phyloP scores from a whole-genome alignment of 2,329 filamentous ascomycete genomes.

The Penicillium oxalicum region DNA sequence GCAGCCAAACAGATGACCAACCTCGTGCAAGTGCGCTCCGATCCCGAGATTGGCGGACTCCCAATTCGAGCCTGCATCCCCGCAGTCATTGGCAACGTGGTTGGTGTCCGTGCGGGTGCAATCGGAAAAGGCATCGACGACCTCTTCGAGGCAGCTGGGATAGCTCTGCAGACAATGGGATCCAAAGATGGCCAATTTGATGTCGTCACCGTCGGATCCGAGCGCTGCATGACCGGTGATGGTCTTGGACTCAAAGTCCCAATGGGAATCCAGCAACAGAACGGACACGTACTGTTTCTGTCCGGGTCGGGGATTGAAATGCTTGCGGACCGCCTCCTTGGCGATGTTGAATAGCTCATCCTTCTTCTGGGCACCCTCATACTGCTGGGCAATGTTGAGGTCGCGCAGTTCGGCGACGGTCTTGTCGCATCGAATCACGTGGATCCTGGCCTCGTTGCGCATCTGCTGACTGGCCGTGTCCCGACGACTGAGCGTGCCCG shows the following conservation, averaged over 20 bases:
- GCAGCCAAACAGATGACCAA: conserved; percentile 83
- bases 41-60: conserved; percentile 93
- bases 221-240: conserved; percentile 78
- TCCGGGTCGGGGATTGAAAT: conserved; percentile 68
- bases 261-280: conserved; percentile 79
- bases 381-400: conserved; percentile 71
- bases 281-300: conserved; percentile 87
- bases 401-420: conserved; percentile 79
- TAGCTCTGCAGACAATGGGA: conserved; percentile 91
- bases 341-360: conserved; percentile 73
- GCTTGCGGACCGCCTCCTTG: conserved; percentile 65
- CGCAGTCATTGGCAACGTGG: conserved; percentile 76
- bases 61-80: conserved; percentile 85
- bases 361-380: conserved; percentile 61
- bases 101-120: conserved; percentile 81
- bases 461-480: conserved; percentile 67
- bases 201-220: conserved; percentile 64
- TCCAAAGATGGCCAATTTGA: conserved; percentile 84
- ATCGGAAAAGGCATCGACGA: conserved; percentile 81
- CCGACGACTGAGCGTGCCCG: conserved; percentile 68
- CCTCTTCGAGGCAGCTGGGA: conserved; percentile 80
- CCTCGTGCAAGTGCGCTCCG: conserved; percentile 85
- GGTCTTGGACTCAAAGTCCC: conserved; percentile 65
- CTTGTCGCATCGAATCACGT: conserved; percentile 75
- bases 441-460: conserved; percentile 86